A percentile compares a stretch with the other conserved stretches of the same genome.
Evolutionary conservation across 768 basidiomycete genomes (phyloP).

Genomic region (Psilocybe cubensis): DNA sequence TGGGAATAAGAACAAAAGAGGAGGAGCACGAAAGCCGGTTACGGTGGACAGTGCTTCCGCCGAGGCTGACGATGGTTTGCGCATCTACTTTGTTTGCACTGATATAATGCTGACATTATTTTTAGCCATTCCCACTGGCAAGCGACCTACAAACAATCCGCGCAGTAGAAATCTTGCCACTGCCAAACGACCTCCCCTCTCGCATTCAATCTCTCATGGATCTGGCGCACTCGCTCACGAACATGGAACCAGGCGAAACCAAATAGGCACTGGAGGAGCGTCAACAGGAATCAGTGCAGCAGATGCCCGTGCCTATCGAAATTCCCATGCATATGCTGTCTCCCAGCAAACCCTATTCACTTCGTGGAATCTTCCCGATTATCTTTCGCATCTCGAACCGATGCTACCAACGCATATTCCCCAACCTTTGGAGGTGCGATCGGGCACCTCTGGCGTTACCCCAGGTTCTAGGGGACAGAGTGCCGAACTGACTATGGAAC

Average conservation of each 20-base stretch:
- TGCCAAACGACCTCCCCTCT: constrained; percentile 40
- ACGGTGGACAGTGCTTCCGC: constrained; percentile 35
- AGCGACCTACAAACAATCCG: constrained; percentile 39
- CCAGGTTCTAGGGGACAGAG: constrained; percentile 49
- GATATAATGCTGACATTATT: neutral
- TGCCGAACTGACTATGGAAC: constrained; percentile 64
- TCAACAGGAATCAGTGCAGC: constrained; percentile 39
- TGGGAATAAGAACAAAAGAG: constrained; percentile 44
- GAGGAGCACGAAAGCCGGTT: constrained; percentile 41
- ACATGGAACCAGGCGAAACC: constrained; percentile 52
- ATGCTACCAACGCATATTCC: constrained; percentile 82
- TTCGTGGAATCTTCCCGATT: constrained; percentile 93
- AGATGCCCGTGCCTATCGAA: constrained; percentile 72
- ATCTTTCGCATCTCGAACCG: constrained; percentile 83
- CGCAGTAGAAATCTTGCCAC: constrained; percentile 44
- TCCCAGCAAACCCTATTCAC: constrained; percentile 80
- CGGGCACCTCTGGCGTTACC: constrained; percentile 32
- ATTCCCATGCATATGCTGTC: constrained; percentile 79
- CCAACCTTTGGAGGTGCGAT: constrained; percentile 72
- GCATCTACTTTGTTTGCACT: neutral
- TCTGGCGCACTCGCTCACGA: constrained; percentile 40
- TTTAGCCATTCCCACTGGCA: constrained; percentile 13
- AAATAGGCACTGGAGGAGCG: constrained; percentile 39
- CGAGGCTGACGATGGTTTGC: constrained; percentile 68
- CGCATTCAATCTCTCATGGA: constrained; percentile 29